These are phyloP conservation scores for Actinomortierella wolfii DNA, from an alignment of 371 early-diverging fungal species.

Conservation along the genomic window DNA sequence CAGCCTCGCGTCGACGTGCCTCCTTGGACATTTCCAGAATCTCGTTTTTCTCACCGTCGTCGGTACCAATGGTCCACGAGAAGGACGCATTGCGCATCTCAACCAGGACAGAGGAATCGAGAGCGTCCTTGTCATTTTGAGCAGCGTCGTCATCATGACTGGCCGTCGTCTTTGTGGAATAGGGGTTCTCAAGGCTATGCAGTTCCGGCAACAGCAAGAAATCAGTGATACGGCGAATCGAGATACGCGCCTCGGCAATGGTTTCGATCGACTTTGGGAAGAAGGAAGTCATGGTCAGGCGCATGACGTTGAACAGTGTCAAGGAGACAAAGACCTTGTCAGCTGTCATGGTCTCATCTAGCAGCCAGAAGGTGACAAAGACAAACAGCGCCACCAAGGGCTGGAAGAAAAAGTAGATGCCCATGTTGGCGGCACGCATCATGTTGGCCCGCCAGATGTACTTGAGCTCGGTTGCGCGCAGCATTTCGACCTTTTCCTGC, in stretches of 20 bases:
- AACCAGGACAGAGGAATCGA: slow-evolving; percentile 22
- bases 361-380: slow-evolving; percentile 44
- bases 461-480: slow-evolving; percentile 33
- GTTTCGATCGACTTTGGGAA: slow-evolving; percentile 58
- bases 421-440: slow-evolving; percentile 46
- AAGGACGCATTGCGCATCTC: slow-evolving; percentile 34
- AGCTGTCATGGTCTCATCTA: slow-evolving; percentile 29
- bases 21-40: slow-evolving; percentile 15
- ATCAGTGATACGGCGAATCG: slow-evolving; percentile 54
- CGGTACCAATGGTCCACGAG: slow-evolving; percentile 25
- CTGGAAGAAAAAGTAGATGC: slow-evolving; percentile 50
- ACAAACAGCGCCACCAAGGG: slow-evolving; percentile 51
- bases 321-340: slow-evolving; percentile 48
- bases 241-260: slow-evolving; percentile 62
- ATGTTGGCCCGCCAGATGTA: slow-evolving; percentile 42
- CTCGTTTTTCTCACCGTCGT: slow-evolving; percentile 11
- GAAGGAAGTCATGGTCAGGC: slow-evolving; percentile 61
- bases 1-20: background rate
- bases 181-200: slow-evolving; percentile 29
- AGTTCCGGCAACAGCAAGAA: slow-evolving; percentile 62
- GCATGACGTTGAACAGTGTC: slow-evolving; percentile 48
- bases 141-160: background rate
- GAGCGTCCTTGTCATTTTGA: background rate
- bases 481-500: slow-evolving; percentile 36
- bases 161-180: slow-evolving; percentile 1